phyloP scores from a whole-genome alignment of 345 rosid species.

The Eucalyptus sp. region DNA sequence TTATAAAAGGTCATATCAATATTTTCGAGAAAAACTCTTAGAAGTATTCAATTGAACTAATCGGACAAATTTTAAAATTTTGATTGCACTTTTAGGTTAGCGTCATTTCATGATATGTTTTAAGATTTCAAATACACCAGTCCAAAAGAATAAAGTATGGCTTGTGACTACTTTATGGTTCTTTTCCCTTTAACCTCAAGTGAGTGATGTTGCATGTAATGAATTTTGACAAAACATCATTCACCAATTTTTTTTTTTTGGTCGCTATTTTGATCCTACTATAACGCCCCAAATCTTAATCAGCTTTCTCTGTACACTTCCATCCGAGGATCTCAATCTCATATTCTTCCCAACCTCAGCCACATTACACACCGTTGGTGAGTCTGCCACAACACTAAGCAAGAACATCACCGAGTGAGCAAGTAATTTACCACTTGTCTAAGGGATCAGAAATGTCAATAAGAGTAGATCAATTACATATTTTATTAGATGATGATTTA shows the following conservation, averaged over 20 bases:
- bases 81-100: too few relatives aligned
- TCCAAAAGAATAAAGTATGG: not conserved
- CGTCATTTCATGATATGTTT: not conserved
- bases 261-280: not conserved
- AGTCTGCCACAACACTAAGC: not conserved
- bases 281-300: not conserved
- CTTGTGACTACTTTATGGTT: not conserved
- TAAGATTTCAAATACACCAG: accelerated
- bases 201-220: not conserved
- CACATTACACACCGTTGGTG: not conserved
- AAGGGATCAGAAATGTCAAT: not conserved
- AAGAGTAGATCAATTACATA: not conserved
- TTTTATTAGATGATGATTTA: not conserved
- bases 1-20: too few relatives aligned
- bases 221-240: not conserved
- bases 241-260: not conserved
- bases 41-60: too few relatives aligned
- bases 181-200: not conserved
- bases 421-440: not conserved
- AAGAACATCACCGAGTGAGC: not conserved
- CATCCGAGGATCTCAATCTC: not conserved
- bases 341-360: not conserved
- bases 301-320: not conserved
- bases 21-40: too few relatives aligned
- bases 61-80: accelerated